Evolutionary conservation across 2,329 filamentous ascomycete genomes (phyloP), one percentile per base, ranked within the genome.

Genomic region (Dichotomopilus funicola): DNA sequence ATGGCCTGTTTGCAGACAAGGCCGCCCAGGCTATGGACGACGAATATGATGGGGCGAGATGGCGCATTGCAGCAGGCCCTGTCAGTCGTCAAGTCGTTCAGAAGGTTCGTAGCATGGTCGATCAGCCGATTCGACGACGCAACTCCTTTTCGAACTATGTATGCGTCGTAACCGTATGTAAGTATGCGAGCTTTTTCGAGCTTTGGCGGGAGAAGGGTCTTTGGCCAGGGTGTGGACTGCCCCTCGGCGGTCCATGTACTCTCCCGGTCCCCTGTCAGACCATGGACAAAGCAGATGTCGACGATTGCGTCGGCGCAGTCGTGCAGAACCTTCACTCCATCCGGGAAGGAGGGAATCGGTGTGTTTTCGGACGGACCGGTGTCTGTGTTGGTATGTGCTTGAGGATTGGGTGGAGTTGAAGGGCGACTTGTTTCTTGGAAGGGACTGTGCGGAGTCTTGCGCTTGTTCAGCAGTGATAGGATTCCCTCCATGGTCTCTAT

Each of bases 101-200:
- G 47, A 11, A 72, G 60, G 55, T 69, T 69, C 2, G 33, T 55
- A 2, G 67, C 70, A 59, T 71, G 66, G 35, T 69, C 63, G 1
- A 54, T 48, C 27, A 71, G 60, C 31, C 65, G 54, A 40, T 67
- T 68, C 5, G 55, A 45, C 11, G 62, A 61, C 10, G 63, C 61
- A n/a, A 59, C 60, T 5, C 27, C 41, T 44, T 31, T 58, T 19
- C 57, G 54, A n/a, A 61, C 42, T 0, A 71, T 50, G 31, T 70
- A 66, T n/a, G 68, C 67, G 36, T 72, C 66, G 57, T 76, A 76
- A 12, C 73, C 73, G 35, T 68, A 75, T 0, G 70, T 71, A 19
- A 75, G 64, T 4, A 75, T 63, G 11, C 72, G 68, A 13, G 69
- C 68, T 1, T 57, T 65, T 0, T 53, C 45, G 35, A 74, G 56